Conservation (phyloP, 2,329 filamentous ascomycete species). For the Cercospora zeae-maydis region DNA sequence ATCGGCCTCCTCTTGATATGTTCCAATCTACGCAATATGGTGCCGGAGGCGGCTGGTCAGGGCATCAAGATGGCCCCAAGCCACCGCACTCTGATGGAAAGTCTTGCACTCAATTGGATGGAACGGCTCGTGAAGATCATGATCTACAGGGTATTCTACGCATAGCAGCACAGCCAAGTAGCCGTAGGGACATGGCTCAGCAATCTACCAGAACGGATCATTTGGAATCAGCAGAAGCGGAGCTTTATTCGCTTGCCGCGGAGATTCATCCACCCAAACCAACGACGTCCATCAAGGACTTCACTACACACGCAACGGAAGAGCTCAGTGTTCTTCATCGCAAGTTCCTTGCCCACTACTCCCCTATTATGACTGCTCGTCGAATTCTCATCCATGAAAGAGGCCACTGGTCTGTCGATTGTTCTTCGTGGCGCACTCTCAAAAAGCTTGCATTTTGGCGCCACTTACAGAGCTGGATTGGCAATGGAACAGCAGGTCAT, state of each 20-base stretch:
- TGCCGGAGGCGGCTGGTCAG: not conserved
- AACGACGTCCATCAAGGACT: conserved; percentile 19
- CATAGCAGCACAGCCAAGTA: not conserved
- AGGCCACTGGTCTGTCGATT: conserved; percentile 71
- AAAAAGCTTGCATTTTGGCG: conserved; percentile 58
- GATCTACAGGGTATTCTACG: not conserved
- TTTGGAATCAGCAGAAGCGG: not conserved
- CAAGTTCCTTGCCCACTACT: conserved; percentile 32
- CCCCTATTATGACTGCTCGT: conserved; percentile 43
- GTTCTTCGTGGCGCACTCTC: conserved; percentile 50
- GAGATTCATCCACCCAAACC: conserved; percentile 29
- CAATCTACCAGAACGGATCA: not conserved
- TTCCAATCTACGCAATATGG: not conserved
- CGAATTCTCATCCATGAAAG: conserved; percentile 61
- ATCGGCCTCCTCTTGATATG: not conserved
- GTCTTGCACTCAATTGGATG: not conserved
- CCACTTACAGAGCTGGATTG: conserved; percentile 59
- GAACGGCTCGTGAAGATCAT: not conserved
- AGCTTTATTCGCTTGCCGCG: not conserved
- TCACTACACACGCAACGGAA: conserved; percentile 33
- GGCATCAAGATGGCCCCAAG: not conserved
- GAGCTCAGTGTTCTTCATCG: conserved; percentile 33
- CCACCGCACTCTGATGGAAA: not conserved
- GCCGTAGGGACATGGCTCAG: not conserved
- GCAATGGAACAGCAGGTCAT: conserved; percentile 61